A percentile compares a stretch with the other conserved stretches of the same genome.
Evolutionary conservation across 352 stramenopile species (phyloP).

Genomic region (Globisporangium barbulae): DNA sequence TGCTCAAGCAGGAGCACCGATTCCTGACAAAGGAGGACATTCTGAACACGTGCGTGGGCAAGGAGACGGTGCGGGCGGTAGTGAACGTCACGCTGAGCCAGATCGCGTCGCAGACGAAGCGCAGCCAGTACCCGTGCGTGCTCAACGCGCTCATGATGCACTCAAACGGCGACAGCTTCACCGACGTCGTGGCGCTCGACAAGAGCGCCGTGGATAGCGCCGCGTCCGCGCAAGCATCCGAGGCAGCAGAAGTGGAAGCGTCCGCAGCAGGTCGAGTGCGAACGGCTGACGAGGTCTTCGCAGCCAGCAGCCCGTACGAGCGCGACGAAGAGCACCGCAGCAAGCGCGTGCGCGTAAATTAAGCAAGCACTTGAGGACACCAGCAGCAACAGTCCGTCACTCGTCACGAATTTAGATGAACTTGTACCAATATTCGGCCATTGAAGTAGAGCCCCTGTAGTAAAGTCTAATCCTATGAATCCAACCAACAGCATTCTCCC

Average conservation of each 20-base stretch:
- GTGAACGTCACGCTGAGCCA: conserved; percentile 81
- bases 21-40: conserved; percentile 51
- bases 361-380: neutral
- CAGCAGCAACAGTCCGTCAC: no score
- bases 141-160: conserved; percentile 83
- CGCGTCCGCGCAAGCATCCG: neutral
- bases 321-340: conserved; percentile 9
- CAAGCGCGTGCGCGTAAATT: conserved; percentile 20
- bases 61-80: conserved; percentile 62
- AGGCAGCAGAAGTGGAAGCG: conserved; percentile 9
- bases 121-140: conserved; percentile 72
- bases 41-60: conserved; percentile 48
- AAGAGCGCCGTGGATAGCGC: conserved; percentile 25
- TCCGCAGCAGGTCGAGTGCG: conserved; percentile 2
- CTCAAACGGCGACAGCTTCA: conserved; percentile 65
- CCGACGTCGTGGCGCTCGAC: conserved; percentile 33
- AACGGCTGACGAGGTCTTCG: conserved; percentile 3
- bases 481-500: neutral
- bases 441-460: neutral
- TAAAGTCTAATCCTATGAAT: conserved; percentile 12
- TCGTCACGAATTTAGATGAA: neutral
- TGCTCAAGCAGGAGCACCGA: conserved; percentile 64
- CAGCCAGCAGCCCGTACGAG: conserved; percentile 3
- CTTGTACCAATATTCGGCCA: conserved; percentile 9
- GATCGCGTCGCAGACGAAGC: conserved; percentile 48